These are phyloP conservation scores for Pyrus hybrid DNA, from an alignment of 331 rosid species.

Conservation along the genomic window DNA sequence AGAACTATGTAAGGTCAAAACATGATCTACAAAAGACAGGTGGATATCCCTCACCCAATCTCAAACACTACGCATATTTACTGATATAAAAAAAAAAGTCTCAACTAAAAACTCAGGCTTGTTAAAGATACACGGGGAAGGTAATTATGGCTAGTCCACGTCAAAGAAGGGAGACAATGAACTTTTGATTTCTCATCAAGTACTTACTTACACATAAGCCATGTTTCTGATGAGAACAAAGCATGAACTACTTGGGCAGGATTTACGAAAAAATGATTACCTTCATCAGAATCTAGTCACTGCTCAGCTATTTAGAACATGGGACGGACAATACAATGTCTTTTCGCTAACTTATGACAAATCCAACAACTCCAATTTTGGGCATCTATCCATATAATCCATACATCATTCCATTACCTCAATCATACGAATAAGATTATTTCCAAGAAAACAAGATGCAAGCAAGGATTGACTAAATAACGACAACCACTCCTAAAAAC, in stretches of 20 bases:
- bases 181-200: background rate
- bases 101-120: background rate
- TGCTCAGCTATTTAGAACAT: background rate
- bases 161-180: background rate
- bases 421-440: background rate
- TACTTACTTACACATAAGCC: background rate
- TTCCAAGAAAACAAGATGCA: background rate
- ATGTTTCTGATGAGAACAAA: background rate
- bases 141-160: background rate
- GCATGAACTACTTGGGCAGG: background rate
- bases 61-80: background rate
- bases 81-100: background rate
- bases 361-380: background rate
- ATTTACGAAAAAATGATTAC: background rate
- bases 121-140: background rate
- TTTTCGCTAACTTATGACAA: background rate
- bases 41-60: background rate
- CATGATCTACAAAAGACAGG: background rate
- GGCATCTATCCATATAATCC: background rate
- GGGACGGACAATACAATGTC: background rate
- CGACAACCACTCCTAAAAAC: background rate
- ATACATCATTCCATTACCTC: background rate
- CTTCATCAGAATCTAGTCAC: background rate
- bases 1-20: background rate
- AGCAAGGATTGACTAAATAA: background rate